Conservation (phyloP, 2,329 filamentous ascomycete species). For the Cordyceps cateniannulata region DNA sequence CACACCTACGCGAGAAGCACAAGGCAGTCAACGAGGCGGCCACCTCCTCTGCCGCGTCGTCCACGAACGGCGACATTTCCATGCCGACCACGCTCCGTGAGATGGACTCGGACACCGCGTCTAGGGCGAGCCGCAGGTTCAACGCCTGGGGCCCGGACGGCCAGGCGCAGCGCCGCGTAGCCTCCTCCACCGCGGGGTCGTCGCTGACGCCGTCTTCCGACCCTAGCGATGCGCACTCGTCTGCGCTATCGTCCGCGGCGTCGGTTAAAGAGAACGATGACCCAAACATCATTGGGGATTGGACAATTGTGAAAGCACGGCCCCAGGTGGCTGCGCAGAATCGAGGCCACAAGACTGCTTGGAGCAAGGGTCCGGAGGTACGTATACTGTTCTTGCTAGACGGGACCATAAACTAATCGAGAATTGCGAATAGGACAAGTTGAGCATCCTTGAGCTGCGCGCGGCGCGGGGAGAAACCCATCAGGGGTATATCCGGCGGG, state of each 20-base stretch:
- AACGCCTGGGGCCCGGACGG: conserved; percentile 8
- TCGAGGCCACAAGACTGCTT: background rate
- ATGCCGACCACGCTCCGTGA: conserved; percentile 4
- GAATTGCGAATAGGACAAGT: background rate
- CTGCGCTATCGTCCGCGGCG: background rate
- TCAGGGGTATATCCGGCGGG: background rate
- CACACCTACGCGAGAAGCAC: background rate
- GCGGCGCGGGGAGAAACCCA: background rate
- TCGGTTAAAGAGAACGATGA: background rate
- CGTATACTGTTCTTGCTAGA: background rate
- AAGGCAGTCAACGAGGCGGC: background rate
- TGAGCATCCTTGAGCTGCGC: background rate
- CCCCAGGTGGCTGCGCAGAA: background rate
- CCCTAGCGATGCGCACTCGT: no score
- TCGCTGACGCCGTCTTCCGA: background rate
- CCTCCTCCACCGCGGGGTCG: background rate
- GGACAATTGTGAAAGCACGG: background rate
- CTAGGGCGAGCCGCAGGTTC: background rate
- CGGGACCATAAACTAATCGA: background rate
- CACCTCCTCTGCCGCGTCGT: background rate
- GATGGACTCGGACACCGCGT: background rate
- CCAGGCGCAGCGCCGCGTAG: background rate
- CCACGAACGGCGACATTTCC: background rate
- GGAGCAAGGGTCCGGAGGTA: background rate
- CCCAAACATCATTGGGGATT: conserved; percentile 4